phyloP scores from a whole-genome alignment of 2,329 filamentous ascomycete genomes.

The Biscogniauxia sp. region DNA sequence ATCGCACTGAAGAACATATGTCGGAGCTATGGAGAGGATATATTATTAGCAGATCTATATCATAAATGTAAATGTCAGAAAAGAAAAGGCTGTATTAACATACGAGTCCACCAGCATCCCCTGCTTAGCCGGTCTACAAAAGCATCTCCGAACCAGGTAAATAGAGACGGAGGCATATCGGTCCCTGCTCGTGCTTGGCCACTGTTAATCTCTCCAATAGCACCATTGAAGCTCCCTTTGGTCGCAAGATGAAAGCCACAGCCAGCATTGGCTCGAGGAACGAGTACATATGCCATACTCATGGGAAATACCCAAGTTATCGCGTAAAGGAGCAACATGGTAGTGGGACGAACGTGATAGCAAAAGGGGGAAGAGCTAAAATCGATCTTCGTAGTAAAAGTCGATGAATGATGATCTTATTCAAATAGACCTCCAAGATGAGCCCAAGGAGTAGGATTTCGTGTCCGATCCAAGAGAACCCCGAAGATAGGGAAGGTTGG shows the following conservation, averaged over 20 bases:
- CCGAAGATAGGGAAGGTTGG: not conserved
- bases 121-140: constrained; percentile 55
- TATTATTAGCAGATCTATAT: not conserved
- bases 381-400: not conserved
- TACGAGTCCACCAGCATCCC: constrained; percentile 63
- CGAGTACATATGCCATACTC: constrained; percentile 29
- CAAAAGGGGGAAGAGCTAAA: not conserved
- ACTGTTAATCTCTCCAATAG: constrained; percentile 57
- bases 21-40: constrained; percentile 40
- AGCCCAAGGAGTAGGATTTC: not conserved
- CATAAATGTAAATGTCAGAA: not conserved
- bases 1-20: constrained; percentile 62
- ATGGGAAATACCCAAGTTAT: constrained; percentile 19
- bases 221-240: constrained; percentile 47
- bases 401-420: not conserved
- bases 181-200: constrained; percentile 61
- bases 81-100: not conserved
- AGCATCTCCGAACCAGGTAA: constrained; percentile 52
- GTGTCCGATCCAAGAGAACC: not conserved
- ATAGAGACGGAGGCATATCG: constrained; percentile 45
- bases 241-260: constrained; percentile 55
- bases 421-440: not conserved
- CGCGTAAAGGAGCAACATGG: not conserved
- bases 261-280: constrained; percentile 40
- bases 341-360: not conserved